Evolutionary conservation across 345 rosid species (phyloP).

Genomic region (Iberis pinnata): DNA sequence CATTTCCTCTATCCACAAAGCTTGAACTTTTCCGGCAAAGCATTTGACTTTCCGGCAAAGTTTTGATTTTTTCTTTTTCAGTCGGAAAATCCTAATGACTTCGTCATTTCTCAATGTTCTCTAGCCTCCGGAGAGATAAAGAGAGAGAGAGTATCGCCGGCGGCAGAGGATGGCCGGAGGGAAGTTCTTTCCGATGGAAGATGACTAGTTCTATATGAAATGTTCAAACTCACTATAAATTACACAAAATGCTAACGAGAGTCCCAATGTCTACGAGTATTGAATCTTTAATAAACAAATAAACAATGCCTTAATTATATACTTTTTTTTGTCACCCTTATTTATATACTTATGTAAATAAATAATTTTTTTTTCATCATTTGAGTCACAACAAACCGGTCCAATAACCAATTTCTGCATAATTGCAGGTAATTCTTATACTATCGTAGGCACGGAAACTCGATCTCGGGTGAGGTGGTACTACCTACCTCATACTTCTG

Average conservation of each 20-base stretch:
- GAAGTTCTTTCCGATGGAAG: constrained; percentile 18
- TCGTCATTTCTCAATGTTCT: not conserved
- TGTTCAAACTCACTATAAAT: constrained; percentile 9
- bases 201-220: constrained; percentile 15
- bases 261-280: no score
- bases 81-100: not conserved
- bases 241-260: constrained; percentile 28
- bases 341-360: not conserved
- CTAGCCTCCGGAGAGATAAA: not conserved
- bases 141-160: constrained; percentile 10
- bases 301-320: constrained; percentile 12
- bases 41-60: constrained; percentile 32
- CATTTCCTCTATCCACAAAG: constrained; percentile 56
- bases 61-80: not conserved
- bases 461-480: no score
- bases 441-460: no score
- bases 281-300: constrained; percentile 5
- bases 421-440: no score
- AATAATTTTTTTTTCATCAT: no score
- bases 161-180: constrained; percentile 20
- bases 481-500: no score
- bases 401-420: no score
- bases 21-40: constrained; percentile 55
- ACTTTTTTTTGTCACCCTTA: constrained; percentile 3
- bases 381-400: no score